Evolutionary conservation across 169 alveolate species (phyloP).

Genomic region (Plasmodium gaboni): DNA sequence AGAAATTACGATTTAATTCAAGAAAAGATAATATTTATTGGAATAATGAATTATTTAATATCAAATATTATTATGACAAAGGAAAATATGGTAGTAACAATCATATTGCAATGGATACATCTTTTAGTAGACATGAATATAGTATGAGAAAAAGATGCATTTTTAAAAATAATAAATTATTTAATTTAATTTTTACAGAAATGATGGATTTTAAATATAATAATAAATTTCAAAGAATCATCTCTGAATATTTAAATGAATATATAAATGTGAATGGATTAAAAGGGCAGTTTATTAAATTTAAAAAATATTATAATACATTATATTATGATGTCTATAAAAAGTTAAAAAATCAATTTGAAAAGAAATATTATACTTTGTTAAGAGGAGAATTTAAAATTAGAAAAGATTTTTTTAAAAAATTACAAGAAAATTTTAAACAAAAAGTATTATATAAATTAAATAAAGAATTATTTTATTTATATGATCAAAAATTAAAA

Average conservation of each 20-base stretch:
- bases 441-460: conserved; percentile 13
- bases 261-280: background rate
- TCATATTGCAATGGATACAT: background rate
- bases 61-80: background rate
- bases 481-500: conserved; percentile 33
- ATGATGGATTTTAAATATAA: background rate
- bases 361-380: conserved; percentile 5
- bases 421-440: background rate
- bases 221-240: background rate
- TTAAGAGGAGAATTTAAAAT: background rate
- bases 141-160: too few species aligned
- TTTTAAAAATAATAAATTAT: background rate
- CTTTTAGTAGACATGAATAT: background rate
- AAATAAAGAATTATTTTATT: conserved; percentile 23
- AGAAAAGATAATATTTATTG: background rate
- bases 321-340: conserved; percentile 1
- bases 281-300: background rate
- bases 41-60: background rate
- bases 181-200: background rate
- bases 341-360: conserved; percentile 10
- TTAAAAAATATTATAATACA: background rate
- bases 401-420: conserved; percentile 9
- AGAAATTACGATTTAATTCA: background rate
- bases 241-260: background rate
- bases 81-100: background rate